phyloP scores from a whole-genome alignment of 1,284 basidiomycete genomes.

The Jaminaea rosea region DNA sequence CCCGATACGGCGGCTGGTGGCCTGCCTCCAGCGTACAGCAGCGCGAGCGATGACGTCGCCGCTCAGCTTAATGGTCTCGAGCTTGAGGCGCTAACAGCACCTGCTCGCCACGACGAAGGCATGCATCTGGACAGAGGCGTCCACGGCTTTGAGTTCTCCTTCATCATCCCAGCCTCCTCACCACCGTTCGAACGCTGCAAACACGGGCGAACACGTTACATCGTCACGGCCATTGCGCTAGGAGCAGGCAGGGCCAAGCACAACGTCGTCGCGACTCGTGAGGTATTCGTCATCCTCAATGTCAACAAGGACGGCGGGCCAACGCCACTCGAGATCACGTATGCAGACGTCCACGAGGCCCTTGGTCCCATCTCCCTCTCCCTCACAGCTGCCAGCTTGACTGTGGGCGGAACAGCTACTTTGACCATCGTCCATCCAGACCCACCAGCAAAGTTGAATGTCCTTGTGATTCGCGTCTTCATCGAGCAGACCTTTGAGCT shows the following conservation, averaged over 20 bases:
- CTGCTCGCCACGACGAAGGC: too few species aligned
- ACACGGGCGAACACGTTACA: conserved; percentile 40
- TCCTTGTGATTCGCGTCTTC: conserved; percentile 39
- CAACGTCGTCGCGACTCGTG: conserved; percentile 31
- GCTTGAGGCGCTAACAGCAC: not conserved
- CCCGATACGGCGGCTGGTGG: too few species aligned
- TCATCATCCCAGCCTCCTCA: conserved; percentile 41
- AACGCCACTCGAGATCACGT: conserved; percentile 39
- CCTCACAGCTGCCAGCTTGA: conserved; percentile 36
- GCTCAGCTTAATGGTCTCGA: not conserved
- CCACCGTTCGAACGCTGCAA: conserved; percentile 40
- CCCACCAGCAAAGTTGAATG: conserved; percentile 37
- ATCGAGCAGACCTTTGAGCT: conserved; percentile 44
- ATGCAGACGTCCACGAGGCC: conserved; percentile 41
- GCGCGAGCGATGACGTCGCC: too few species aligned
- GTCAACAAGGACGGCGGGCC: conserved; percentile 38
- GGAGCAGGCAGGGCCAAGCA: conserved; percentile 36
- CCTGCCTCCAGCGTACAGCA: too few species aligned
- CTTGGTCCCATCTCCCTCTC: conserved; percentile 36
- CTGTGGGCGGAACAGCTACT: conserved; percentile 39
- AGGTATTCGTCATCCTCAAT: conserved; percentile 42
- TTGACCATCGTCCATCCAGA: conserved; percentile 36
- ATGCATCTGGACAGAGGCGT: conserved; percentile 36
- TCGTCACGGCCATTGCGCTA: conserved; percentile 36
- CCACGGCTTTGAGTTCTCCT: conserved; percentile 43